Base-by-base conservation (phyloP, 2,329 filamentous ascomycete genomes). In the Chrysoporthe cubensis region DNA sequence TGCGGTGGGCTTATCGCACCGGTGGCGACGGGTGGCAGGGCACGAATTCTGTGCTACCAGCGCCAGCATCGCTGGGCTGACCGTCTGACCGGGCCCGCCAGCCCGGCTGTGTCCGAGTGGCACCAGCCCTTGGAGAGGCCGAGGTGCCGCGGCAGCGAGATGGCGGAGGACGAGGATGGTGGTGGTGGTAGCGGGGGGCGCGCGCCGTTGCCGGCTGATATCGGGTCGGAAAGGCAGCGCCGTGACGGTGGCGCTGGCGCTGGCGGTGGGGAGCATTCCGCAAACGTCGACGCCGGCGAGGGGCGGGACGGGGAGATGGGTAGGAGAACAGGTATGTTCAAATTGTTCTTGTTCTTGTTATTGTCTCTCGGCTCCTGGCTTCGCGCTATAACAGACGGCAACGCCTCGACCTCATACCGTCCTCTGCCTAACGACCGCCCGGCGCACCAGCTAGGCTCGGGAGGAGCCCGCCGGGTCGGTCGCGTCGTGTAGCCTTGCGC, bases 241-340 rank as follows among this genome's bases (percentile, higher is more conserved):
- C 26, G 26, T 32, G 11, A 54, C 11, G 16, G 26, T 26, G 11
- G 32, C 50, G 26, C 50, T n/a, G 48, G 21, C 14, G 48, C n/a
- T 26, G 5, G 50, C 14, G 21, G 48, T 52, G 50, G 50, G 50
- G 14, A 21, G 14, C 50, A 54, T 3, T 54, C 50, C 26, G 50
- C 50, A 54, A 54, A 54, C 50, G 50, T 54, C 50, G 50, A 52
- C 21, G 9, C 48, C 21, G 48, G 48, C 48, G 48, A 54, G 50
- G 50, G 50, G 14, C 50, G 21, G 32, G 50, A 16, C 26, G 26
- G 32, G 4, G 11, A 52, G 50, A 32, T 26, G 14, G 5, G 14
- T 16, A 21, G 21, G 26, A 34, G 50, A 16, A 21, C 50, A 54
- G 50, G 50, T 54, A 34, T 21, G 50, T 34, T 26, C 26, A 26